These are phyloP conservation scores for Chenopodium album DNA, from an alignment of 148 eudicot genomes.

Conservation along the genomic window DNA sequence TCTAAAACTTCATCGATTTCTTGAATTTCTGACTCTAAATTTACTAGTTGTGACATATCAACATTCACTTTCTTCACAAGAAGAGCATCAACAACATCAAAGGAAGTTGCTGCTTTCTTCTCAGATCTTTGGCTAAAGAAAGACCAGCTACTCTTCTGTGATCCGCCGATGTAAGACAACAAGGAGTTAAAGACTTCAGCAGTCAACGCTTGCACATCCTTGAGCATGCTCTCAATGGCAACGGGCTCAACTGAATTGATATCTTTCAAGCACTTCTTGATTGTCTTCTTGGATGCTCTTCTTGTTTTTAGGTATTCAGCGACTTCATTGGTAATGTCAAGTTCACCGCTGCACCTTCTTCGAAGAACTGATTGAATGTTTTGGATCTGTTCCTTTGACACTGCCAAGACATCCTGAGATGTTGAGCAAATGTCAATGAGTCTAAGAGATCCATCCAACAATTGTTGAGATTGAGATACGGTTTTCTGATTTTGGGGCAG, in stretches of 20 bases:
- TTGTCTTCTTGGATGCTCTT: conserved; percentile 25
- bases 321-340: conserved; percentile 14
- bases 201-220: conserved; percentile 20
- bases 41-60: conserved; percentile 10
- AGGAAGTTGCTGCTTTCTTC: background rate
- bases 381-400: conserved; percentile 30
- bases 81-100: conserved; percentile 21
- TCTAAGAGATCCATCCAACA: conserved; percentile 35
- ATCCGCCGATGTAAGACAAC: conserved; percentile 2
- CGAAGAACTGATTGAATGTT: conserved; percentile 34
- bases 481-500: conserved; percentile 14
- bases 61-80: conserved; percentile 12
- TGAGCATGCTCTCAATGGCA: conserved; percentile 1
- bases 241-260: conserved; percentile 9
- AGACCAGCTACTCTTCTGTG: conserved; percentile 18
- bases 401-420: conserved; percentile 25
- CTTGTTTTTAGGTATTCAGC: conserved; percentile 17
- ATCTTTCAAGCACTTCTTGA: conserved; percentile 23
- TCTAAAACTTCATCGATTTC: conserved; percentile 40
- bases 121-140: background rate
- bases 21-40: conserved; percentile 32
- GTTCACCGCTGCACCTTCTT: conserved; percentile 30
- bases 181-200: conserved; percentile 14
- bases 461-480: background rate
- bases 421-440: conserved; percentile 36